Evolutionary conservation across 768 basidiomycete species (phyloP).

Genomic region (Lyophyllum shimeji): DNA sequence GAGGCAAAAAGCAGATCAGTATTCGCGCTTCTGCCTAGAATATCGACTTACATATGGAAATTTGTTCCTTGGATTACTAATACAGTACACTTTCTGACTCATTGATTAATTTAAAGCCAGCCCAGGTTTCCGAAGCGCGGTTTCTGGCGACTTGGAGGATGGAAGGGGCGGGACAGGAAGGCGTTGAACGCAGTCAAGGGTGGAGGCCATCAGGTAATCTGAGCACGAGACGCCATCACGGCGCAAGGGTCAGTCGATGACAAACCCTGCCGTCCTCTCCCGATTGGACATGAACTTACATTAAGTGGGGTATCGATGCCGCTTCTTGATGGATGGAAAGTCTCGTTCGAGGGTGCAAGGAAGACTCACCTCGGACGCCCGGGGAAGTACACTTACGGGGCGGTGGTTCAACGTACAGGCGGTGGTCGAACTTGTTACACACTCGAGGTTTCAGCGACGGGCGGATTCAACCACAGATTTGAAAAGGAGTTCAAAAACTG

Average conservation of each 20-base stretch:
- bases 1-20: neutral
- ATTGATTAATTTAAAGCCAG: neutral
- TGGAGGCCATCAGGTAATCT: neutral
- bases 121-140: neutral
- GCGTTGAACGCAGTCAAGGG: neutral
- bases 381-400: neutral
- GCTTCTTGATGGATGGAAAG: neutral
- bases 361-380: neutral
- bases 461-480: too few species aligned
- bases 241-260: neutral
- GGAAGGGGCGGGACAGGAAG: neutral
- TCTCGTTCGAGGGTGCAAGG: neutral
- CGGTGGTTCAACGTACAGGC: neutral
- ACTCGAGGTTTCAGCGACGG: too few species aligned
- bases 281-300: neutral
- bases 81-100: neutral
- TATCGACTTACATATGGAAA: neutral
- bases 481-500: neutral
- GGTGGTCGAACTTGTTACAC: too few species aligned
- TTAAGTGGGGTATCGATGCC: neutral
- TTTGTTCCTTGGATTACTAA: neutral
- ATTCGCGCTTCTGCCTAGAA: neutral
- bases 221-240: neutral
- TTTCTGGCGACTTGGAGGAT: neutral
- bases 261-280: neutral